Conservation (phyloP, 129 eudicot species). For the Escallonia rubra region DNA sequence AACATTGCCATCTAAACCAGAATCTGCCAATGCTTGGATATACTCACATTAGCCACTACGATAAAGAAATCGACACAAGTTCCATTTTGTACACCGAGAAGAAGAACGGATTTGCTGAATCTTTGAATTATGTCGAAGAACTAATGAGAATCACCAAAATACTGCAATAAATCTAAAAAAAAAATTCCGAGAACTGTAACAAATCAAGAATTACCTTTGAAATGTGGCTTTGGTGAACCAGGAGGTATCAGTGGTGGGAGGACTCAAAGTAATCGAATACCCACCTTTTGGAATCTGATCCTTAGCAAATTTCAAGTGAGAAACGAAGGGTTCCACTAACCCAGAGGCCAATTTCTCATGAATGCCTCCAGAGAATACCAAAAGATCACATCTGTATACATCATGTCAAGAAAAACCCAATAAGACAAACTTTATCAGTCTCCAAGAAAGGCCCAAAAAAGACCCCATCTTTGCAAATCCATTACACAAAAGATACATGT, state of each 20-base stretch:
- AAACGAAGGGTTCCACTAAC: slow-evolving; percentile 79
- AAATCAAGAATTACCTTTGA: slow-evolving; percentile 50
- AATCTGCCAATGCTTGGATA: no score
- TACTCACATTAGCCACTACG: no score
- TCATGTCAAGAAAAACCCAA: slow-evolving; percentile 8
- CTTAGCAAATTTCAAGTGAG: slow-evolving; percentile 78
- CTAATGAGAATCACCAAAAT: neutral
- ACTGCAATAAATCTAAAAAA: neutral
- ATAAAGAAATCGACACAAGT: no score
- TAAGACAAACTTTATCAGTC: slow-evolving; percentile 5
- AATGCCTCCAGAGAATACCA: slow-evolving; percentile 60
- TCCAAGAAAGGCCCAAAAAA: neutral
- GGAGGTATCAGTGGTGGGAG: slow-evolving; percentile 42
- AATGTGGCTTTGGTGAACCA: slow-evolving; percentile 93
- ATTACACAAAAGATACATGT: neutral
- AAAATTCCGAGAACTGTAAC: neutral
- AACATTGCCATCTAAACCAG: no score
- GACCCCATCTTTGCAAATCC: neutral
- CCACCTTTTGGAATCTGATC: slow-evolving; percentile 97
- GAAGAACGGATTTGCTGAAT: no score
- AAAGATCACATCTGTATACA: slow-evolving; percentile 79
- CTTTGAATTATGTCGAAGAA: no score
- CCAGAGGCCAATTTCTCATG: slow-evolving; percentile 94
- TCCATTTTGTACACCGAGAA: no score
- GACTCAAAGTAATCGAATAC: slow-evolving; percentile 85